Base-by-base conservation (phyloP, 352 stramenopile genomes). In the Phytophthora aleatoria region DNA sequence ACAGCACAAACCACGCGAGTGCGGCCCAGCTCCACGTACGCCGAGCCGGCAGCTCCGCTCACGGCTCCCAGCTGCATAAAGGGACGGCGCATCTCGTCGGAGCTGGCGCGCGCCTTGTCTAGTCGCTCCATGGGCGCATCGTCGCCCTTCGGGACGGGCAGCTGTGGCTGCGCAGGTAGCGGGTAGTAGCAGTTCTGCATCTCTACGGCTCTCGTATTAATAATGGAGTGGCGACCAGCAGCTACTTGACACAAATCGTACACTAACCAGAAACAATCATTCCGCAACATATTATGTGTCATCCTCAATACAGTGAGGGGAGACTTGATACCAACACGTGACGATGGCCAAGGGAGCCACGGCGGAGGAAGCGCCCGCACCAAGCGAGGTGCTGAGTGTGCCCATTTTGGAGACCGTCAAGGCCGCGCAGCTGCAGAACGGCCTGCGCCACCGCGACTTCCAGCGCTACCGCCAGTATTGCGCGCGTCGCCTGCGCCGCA, bases 391-490 rank as follows among this genome's bases (percentile, higher is more conserved):
- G 57, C 69, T 84, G 41, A 87, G 73, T 55, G 70, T 84, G 10
- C 77, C 75, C 45, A 84, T 95, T 64, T 53, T 95, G 51, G 89
- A 97, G 83, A 92, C 86, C 2, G 85, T 97, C 44, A 96, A 95
- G 79, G 85, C 86, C 50, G 83, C 84, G 69, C 91, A 97, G 71
- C 65, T 96, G 64, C 85, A 95, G 71, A 97, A 97, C 51, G 91
- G 91, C 3, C 68, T 97, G 66, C 83, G 89, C 51, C 86, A 96
- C 66, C 87, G 89, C 58, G 89, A 97, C 78, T 97, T 96, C 74
- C 84, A 92, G 73, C 89, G 90, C 31, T 97, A 97, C 71, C 85
- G 90, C 27, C 87, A 97, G 79, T 97, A 97, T 74, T 97, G 91
- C 73, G 75, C 85, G 57, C 81, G 91, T 13, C 86, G 90, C 15